Conservation (phyloP, 2,329 filamentous ascomycete species). For the Pseudovirgaria hyperparasitica region DNA sequence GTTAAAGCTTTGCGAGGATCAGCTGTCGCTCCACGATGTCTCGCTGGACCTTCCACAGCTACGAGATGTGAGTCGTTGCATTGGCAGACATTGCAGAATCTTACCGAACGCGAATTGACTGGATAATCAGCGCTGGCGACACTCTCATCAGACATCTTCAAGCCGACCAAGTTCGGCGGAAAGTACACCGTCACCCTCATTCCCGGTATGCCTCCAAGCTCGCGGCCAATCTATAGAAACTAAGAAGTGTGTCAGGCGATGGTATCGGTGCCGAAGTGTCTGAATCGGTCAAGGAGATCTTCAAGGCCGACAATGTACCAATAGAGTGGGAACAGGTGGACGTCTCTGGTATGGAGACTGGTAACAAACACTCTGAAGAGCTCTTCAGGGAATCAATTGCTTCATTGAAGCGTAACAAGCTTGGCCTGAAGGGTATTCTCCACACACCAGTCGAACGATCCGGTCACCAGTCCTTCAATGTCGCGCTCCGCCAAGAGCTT, state of each 20-base stretch:
- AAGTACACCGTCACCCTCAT: conserved; percentile 99
- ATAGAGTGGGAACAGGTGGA: conserved; percentile 99
- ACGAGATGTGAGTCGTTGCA: conserved; percentile 39
- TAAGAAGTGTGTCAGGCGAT: conserved; percentile 46
- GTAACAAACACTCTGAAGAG: conserved; percentile 79
- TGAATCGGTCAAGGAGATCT: conserved; percentile 96
- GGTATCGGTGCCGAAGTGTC: conserved; percentile 97
- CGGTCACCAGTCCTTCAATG: conserved; percentile 98
- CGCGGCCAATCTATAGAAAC: conserved; percentile 6
- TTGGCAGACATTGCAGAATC: conserved; percentile 1
- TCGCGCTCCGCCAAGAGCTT: conserved; percentile 95
- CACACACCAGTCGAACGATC: conserved; percentile 95
- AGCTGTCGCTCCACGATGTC: conserved; percentile 32
- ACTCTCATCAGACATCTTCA: conserved; percentile 91
- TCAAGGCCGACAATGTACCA: conserved; percentile 98
- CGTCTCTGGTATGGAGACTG: conserved; percentile 78
- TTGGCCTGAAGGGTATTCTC: conserved; percentile 96
- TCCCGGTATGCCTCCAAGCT: conserved; percentile 50
- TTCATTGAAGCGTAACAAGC: conserved; percentile 95
- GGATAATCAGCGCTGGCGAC: conserved; percentile 37
- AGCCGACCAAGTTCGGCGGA: conserved; percentile 96
- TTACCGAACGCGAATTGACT: background rate
- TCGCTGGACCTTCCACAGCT: conserved; percentile 37
- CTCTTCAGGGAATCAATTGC: conserved; percentile 92
- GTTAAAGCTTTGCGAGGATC: no score